Evolutionary conservation across 1,284 basidiomycete species (phyloP).

Genomic region (Neonothopanus nambi): DNA sequence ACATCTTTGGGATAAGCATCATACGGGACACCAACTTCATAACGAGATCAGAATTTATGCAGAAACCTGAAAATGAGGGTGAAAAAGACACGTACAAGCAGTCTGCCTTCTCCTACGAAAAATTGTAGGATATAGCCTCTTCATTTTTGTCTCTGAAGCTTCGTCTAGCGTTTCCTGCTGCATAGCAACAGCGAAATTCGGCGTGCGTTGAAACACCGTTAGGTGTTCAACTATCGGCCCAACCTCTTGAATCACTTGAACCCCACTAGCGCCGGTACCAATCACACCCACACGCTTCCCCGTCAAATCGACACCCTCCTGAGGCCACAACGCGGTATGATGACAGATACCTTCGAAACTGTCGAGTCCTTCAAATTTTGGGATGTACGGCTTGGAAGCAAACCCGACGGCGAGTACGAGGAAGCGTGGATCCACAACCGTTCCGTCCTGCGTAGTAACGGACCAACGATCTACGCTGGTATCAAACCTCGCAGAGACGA

Average conservation of each 20-base stretch:
- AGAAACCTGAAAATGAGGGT: too few relatives aligned
- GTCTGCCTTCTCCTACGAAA: slow-evolving; percentile 25
- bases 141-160: slow-evolving; percentile 19
- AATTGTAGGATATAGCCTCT: slow-evolving; percentile 21
- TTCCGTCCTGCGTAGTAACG: slow-evolving; percentile 21
- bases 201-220: slow-evolving; percentile 29
- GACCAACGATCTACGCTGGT: slow-evolving; percentile 20
- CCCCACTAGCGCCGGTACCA: slow-evolving; percentile 28
- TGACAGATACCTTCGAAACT: slow-evolving; percentile 24
- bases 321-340: slow-evolving; percentile 26
- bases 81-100: slow-evolving; percentile 8
- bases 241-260: slow-evolving; percentile 26
- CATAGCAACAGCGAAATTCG: slow-evolving; percentile 26
- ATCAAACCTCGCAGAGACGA: slow-evolving; percentile 23
- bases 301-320: slow-evolving; percentile 21
- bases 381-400: slow-evolving; percentile 23
- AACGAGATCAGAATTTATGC: too few relatives aligned
- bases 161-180: slow-evolving; percentile 19
- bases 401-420: slow-evolving; percentile 25
- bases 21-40: slow-evolving; percentile 18
- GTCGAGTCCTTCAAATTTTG: slow-evolving; percentile 20
- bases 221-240: slow-evolving; percentile 23
- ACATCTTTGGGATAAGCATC: slow-evolving; percentile 17
- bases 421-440: slow-evolving; percentile 12
- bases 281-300: slow-evolving; percentile 27